Base-by-base conservation (phyloP, 768 basidiomycete genomes). In the Tylopilus balloui region DNA sequence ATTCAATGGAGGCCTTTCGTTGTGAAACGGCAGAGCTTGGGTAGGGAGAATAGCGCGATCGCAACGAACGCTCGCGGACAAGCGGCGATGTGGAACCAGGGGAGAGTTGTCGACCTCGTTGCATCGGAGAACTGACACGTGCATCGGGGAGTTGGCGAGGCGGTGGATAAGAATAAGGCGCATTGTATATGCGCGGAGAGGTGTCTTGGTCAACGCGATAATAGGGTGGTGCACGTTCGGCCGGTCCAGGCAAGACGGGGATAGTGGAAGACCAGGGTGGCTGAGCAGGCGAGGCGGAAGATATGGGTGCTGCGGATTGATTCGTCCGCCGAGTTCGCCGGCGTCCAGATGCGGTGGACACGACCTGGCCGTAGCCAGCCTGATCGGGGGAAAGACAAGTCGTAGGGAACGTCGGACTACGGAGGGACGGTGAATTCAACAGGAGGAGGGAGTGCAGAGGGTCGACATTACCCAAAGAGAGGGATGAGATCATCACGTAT, bases 361-460 rank as follows among this genome's bases (percentile, higher is more conserved):
- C 80, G 40, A 92, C 83, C 63, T 92, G 89, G 20, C 91, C 90
- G 65, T 84, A 93, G 8, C 91, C 90, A 28, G 88, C 80, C 55
- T 90, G 87, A 65, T 89, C 88, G 43, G 90, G 90, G 1, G 88
- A 81, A 44, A 93, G 72, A 63, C 90, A 93, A 24, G 86, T 88
- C 46, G 75, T 79, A 7, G 90, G 89, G 63, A 92, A 92, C 40
- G 80, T 88, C 20, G 90, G 90, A 0, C 90, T 91, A 62, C 19
- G 51, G 51, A 53, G 21, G 43, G 42, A 55, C 49, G 54, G 62
- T 61, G 48, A 64, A 56, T 45, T 46, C 21, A 19, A 50, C 25
- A 38, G 6, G 11, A 6, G 3, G n/a, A 8, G 40, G 27, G 19
- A 7, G 9, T 13, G 27, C 10, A 46, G 21, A 27, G 51, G 31